These are phyloP conservation scores for Leccinum aurantiacum DNA, from an alignment of 768 basidiomycete species.

Conservation along the genomic window DNA sequence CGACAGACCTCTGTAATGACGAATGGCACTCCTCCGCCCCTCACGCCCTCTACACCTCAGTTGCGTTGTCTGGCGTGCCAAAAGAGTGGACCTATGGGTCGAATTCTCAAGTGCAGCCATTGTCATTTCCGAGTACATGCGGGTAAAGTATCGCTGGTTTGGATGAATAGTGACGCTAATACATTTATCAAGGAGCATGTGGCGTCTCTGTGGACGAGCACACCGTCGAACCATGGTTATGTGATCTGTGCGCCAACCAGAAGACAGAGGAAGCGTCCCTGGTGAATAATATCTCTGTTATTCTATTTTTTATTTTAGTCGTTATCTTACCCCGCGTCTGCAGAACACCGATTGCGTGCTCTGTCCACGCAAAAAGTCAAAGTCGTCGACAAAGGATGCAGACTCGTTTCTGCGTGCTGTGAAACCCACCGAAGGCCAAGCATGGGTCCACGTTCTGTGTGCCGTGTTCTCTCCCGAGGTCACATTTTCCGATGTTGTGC, in stretches of 20 bases:
- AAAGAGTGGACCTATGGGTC: constrained; percentile 70
- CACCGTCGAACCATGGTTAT: constrained; percentile 73
- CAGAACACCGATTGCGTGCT: constrained; percentile 85
- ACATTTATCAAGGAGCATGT: constrained; percentile 49
- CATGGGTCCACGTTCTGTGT: constrained; percentile 91
- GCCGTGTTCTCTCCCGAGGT: constrained; percentile 85
- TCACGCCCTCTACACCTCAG: constrained; percentile 52
- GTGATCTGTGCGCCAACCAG: constrained; percentile 86
- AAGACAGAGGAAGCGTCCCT: constrained; percentile 79
- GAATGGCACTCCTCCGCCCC: constrained; percentile 62
- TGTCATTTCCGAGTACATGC: constrained; percentile 82
- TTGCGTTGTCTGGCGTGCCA: constrained; percentile 74
- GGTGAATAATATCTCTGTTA: constrained; percentile 26
- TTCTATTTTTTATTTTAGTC: too few relatives aligned
- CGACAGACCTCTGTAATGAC: constrained; percentile 40
- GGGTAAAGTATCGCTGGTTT: constrained; percentile 40
- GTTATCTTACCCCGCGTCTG: constrained; percentile 1
- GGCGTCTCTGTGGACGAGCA: constrained; percentile 68
- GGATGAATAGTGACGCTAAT: constrained; percentile 4
- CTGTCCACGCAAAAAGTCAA: constrained; percentile 57
- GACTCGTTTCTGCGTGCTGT: constrained; percentile 72
- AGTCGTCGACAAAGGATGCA: constrained; percentile 44
- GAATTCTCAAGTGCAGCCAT: constrained; percentile 78
- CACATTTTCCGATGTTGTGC: constrained; percentile 72
- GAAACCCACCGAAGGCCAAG: constrained; percentile 91